These are phyloP conservation scores for Elaeis guineensis DNA, from an alignment of 176 grass and related monocot genomes.

Conservation along the genomic window DNA sequence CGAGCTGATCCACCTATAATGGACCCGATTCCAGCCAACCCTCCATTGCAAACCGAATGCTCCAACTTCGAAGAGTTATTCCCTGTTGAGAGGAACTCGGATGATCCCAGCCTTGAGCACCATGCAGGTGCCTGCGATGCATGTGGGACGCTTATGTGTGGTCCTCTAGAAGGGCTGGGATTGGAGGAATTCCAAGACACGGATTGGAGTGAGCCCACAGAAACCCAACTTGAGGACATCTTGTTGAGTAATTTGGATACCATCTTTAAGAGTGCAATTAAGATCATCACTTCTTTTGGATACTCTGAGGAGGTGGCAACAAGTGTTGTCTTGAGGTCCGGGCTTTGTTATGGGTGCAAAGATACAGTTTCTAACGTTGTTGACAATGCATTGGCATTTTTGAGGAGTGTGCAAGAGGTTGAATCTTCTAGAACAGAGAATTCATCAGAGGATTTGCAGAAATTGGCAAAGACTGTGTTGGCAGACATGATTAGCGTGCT, in stretches of 20 bases:
- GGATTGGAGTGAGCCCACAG: conserved; percentile 3
- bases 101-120: conserved; percentile 4
- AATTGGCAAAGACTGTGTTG: conserved; percentile 11
- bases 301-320: conserved; percentile 6
- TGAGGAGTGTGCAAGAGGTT: conserved; percentile 8
- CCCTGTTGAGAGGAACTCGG: neutral
- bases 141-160: conserved; percentile 1
- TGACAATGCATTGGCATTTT: conserved; percentile 13
- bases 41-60: neutral
- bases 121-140: neutral
- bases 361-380: conserved; percentile 8
- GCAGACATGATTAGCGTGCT: conserved; percentile 14
- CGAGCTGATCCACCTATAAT: conserved; percentile 1
- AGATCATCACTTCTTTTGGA: conserved; percentile 7
- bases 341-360: conserved; percentile 1
- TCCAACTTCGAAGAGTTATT: neutral
- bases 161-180: neutral
- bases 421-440: conserved; percentile 2
- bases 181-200: conserved; percentile 7
- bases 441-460: neutral
- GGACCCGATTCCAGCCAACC: neutral
- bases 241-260: conserved; percentile 12
- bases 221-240: conserved; percentile 12
- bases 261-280: conserved; percentile 9
- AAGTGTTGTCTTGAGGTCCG: conserved; percentile 8